Conservation (phyloP, 1,284 basidiomycete species). For the Phenoliferia sp. region DNA sequence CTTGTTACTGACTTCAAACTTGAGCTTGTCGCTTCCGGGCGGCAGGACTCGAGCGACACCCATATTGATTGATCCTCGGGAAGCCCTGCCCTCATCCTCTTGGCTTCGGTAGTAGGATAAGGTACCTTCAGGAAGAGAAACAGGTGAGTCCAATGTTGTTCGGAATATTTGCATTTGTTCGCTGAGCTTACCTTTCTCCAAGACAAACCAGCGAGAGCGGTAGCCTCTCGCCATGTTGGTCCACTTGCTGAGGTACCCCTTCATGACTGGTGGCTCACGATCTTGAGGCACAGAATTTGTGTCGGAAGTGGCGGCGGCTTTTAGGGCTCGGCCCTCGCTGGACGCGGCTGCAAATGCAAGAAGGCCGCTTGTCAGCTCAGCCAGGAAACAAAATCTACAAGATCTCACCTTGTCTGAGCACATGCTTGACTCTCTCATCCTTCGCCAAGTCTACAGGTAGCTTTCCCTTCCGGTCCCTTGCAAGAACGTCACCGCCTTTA, state of each 20-base stretch:
- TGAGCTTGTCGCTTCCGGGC: conserved; percentile 54
- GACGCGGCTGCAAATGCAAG: conserved; percentile 11
- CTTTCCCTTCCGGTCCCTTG: conserved; percentile 72
- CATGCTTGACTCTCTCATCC: conserved; percentile 73
- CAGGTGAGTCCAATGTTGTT: not conserved
- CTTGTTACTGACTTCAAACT: conserved; percentile 73
- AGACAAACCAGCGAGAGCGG: conserved; percentile 88
- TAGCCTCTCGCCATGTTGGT: conserved; percentile 87
- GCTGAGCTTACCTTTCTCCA: conserved; percentile 67
- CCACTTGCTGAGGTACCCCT: conserved; percentile 83
- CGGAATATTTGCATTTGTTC: not conserved
- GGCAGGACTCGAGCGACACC: conserved; percentile 59
- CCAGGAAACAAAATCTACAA: too few species aligned
- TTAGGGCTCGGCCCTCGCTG: conserved; percentile 33
- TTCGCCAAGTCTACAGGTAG: conserved; percentile 64
- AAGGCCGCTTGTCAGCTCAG: too few species aligned
- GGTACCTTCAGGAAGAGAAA: conserved; percentile 23
- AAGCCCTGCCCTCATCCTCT: conserved; percentile 82
- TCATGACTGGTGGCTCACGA: conserved; percentile 56
- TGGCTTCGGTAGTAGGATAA: conserved; percentile 70
- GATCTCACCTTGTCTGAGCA: conserved; percentile 71
- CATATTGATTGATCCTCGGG: conserved; percentile 84
- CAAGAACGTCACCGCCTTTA: conserved; percentile 85
- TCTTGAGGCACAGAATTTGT: not conserved
- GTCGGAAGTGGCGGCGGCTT: conserved; percentile 47